Percentiles rank a stretch among this genome's conserved stretches.
Conservation (phyloP, 1,284 basidiomycete genomes). For the Porphyrellus sp. region DNA sequence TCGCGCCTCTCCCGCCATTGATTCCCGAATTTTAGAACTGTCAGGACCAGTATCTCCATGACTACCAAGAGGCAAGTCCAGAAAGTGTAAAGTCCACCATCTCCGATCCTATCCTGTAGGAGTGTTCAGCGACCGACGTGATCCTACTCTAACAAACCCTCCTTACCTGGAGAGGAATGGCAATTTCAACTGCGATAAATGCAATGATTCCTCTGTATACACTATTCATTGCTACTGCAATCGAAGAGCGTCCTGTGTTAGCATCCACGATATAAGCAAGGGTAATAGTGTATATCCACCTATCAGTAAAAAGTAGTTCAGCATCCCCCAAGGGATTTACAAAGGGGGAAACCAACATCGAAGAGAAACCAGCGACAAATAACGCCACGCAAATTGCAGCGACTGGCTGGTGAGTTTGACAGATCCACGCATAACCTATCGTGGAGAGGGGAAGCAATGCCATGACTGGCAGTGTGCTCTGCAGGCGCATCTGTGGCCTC, state of each 20-base stretch:
- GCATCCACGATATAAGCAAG: conserved; percentile 78
- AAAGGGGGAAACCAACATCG: conserved; percentile 28
- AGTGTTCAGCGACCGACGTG: neutral
- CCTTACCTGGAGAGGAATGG: conserved; percentile 62
- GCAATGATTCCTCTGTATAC: conserved; percentile 66
- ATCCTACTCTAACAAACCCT: neutral
- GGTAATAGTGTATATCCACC: conserved; percentile 68
- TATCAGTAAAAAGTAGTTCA: conserved; percentile 26
- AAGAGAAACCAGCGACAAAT: conserved; percentile 64
- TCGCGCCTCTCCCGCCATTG: conserved; percentile 44
- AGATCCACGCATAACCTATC: conserved; percentile 77
- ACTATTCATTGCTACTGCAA: conserved; percentile 71
- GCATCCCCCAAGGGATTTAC: neutral
- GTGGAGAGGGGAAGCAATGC: conserved; percentile 55
- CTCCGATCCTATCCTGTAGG: conserved; percentile 49
- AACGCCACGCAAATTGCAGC: conserved; percentile 62
- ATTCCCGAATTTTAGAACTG: conserved; percentile 48
- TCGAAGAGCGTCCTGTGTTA: conserved; percentile 70
- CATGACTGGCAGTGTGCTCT: conserved; percentile 57
- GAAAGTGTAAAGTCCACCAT: conserved; percentile 74
- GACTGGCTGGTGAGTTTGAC: conserved; percentile 61
- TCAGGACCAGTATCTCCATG: conserved; percentile 47
- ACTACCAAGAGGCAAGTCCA: conserved; percentile 63
- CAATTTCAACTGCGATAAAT: conserved; percentile 69
- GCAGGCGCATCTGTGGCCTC: conserved; percentile 63